These are phyloP conservation scores for Papiliotrema nemorosa DNA, from an alignment of 1,284 basidiomycete genomes.

Conservation along the genomic window DNA sequence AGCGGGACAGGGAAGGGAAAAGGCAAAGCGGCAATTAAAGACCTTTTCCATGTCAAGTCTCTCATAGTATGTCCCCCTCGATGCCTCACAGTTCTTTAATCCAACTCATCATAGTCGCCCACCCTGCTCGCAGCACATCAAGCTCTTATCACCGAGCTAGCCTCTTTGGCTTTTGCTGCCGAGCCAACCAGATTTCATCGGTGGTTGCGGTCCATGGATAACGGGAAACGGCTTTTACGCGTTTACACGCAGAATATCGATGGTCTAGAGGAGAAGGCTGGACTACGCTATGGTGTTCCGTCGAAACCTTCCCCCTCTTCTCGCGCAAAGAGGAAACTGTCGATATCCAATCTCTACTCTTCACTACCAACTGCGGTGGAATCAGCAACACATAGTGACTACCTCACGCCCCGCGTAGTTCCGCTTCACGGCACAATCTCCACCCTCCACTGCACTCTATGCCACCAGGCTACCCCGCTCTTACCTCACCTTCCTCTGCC, in stretches of 20 bases:
- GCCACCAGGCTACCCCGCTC: constrained; percentile 67
- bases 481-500: constrained; percentile 58
- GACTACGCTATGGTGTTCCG: constrained; percentile 56
- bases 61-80: constrained; percentile 63
- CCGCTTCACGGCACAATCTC: constrained; percentile 85
- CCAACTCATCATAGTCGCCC: neutral
- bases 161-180: constrained; percentile 67
- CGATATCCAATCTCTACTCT: neutral
- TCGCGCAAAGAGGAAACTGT: neutral
- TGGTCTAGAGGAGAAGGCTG: constrained; percentile 77
- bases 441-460: constrained; percentile 74
- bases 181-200: constrained; percentile 79
- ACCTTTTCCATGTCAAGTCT: constrained; percentile 85
- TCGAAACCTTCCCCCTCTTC: neutral
- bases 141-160: constrained; percentile 73
- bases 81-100: no score
- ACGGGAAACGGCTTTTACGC: constrained; percentile 70
- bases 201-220: constrained; percentile 70
- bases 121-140: constrained; percentile 66
- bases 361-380: neutral
- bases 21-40: constrained; percentile 58
- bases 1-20: constrained; percentile 51
- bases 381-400: neutral
- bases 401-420: constrained; percentile 63
- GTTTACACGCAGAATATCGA: constrained; percentile 97